Conservation (phyloP, 306 rosid genomes). For the Hippophae tibetana region DNA sequence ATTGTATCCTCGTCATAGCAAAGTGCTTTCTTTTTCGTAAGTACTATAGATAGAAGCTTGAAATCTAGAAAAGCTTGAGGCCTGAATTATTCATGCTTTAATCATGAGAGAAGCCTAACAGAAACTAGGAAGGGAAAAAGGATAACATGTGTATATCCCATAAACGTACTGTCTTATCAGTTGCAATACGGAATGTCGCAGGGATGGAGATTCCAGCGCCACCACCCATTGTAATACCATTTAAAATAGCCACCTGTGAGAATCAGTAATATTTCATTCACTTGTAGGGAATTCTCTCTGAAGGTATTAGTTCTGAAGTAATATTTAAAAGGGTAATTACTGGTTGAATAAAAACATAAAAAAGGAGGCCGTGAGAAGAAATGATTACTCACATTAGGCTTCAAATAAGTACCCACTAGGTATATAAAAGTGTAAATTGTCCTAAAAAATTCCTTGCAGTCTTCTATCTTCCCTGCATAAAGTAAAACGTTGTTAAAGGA, state of each 20-base stretch:
- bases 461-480: slow-evolving; percentile 62
- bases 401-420: slow-evolving; percentile 70
- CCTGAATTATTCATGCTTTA: not conserved
- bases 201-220: slow-evolving; percentile 93
- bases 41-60: too few relatives aligned
- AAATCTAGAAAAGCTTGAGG: not conserved
- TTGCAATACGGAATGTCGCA: slow-evolving; percentile 73
- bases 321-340: too few relatives aligned
- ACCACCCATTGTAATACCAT: slow-evolving; percentile 97
- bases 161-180: slow-evolving; percentile 72
- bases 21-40: too few relatives aligned
- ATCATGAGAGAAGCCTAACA: not conserved
- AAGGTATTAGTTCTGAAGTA: too few relatives aligned
- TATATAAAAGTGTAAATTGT: slow-evolving; percentile 56
- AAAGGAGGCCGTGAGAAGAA: not conserved
- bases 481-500: slow-evolving; percentile 14
- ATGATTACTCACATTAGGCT: slow-evolving; percentile 71
- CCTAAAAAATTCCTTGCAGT: slow-evolving; percentile 56
- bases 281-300: not conserved
- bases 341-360: not conserved
- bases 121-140: not conserved
- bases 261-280: not conserved
- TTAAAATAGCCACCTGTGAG: slow-evolving; percentile 70
- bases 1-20: too few relatives aligned
- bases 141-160: not conserved